Evolutionary conservation across 108 stramenopile genomes (phyloP).

Genomic region (Discostella pseudostelligera): DNA sequence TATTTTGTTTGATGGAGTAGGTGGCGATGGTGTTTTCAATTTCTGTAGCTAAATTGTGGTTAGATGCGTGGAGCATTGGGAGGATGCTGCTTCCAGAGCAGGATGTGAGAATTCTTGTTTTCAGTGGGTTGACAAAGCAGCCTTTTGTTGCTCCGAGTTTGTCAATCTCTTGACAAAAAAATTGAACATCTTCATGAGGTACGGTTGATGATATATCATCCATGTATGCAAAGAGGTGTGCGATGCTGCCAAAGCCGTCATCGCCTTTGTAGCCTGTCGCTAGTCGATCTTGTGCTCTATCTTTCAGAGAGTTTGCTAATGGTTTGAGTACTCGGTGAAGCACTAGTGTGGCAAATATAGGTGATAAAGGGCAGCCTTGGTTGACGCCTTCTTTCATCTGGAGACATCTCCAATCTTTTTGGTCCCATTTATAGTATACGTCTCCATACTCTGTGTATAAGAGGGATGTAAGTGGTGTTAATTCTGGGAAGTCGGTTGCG

Average conservation of each 20-base stretch:
- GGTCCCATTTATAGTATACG: not conserved
- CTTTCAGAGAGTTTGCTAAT: not conserved
- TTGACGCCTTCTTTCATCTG: slow-evolving; percentile 12
- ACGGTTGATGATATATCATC: not conserved
- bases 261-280: not conserved
- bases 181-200: not conserved
- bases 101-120: not conserved
- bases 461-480: not conserved
- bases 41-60: not conserved
- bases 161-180: not conserved
- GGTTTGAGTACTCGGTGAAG: slow-evolving; percentile 8
- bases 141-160: not conserved
- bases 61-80: not conserved
- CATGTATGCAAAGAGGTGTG: not conserved
- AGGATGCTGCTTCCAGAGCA: not conserved
- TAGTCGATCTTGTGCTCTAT: not conserved
- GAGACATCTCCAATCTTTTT: not conserved
- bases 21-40: not conserved
- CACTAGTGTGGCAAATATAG: slow-evolving; percentile 13
- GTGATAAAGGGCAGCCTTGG: slow-evolving; percentile 21
- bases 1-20: not conserved
- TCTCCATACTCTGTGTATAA: not conserved
- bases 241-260: not conserved
- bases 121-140: not conserved
- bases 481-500: not conserved